phyloP scores from a whole-genome alignment of 208 protist genomes.

The Strigomonas galati region DNA sequence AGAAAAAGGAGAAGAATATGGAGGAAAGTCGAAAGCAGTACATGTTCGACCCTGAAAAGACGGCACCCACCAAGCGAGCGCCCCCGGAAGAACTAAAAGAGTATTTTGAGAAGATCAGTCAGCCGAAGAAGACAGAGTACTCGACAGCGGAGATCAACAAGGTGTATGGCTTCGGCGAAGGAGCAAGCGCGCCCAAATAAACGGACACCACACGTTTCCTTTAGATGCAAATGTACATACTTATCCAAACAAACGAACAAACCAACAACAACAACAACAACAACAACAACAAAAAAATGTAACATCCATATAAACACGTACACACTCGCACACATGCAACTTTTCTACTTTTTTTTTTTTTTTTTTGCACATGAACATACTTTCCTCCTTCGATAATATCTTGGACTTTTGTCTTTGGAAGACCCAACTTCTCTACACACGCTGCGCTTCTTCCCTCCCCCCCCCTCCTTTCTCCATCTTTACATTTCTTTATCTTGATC shows the following conservation, averaged over 20 bases:
- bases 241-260: too few species aligned
- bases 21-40: constrained; percentile 61
- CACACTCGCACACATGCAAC: too few species aligned
- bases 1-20: constrained; percentile 50
- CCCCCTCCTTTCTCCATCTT: too few species aligned
- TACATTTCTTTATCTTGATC: neutral
- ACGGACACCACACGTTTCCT: too few species aligned
- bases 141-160: constrained; percentile 81
- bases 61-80: constrained; percentile 42
- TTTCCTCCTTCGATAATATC: too few species aligned
- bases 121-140: constrained; percentile 80
- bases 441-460: constrained; percentile 9
- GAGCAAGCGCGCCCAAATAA: neutral
- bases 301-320: neutral
- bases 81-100: constrained; percentile 46
- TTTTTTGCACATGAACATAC: neutral
- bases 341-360: constrained; percentile 9
- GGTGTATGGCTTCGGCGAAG: constrained; percentile 60
- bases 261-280: neutral
- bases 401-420: too few species aligned
- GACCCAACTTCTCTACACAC: neutral
- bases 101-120: constrained; percentile 58
- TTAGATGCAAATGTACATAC: too few species aligned
- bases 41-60: constrained; percentile 38
- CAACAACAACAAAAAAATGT: neutral